phyloP scores from a whole-genome alignment of 352 stramenopile genomes.

The Pythium aquatile region DNA sequence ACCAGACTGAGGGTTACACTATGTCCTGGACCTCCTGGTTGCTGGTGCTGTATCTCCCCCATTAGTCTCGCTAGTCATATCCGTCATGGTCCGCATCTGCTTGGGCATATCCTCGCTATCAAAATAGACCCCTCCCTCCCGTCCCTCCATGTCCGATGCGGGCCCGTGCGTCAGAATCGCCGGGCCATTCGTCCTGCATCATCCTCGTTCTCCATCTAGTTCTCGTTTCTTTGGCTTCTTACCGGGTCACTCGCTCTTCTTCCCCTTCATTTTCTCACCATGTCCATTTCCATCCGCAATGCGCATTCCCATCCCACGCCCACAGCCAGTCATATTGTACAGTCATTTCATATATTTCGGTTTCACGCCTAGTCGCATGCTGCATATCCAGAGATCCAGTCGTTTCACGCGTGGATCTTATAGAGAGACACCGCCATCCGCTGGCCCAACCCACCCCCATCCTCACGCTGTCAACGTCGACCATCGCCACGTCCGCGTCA shows the following conservation, averaged over 20 bases:
- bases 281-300: neutral
- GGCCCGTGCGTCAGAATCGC: neutral
- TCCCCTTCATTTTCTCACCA: neutral
- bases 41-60: neutral
- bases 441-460: neutral
- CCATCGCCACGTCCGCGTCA: slow-evolving; percentile 10
- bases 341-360: neutral
- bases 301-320: neutral
- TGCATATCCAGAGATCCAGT: slow-evolving; percentile 3
- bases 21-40: neutral
- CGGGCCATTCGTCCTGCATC: neutral
- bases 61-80: neutral
- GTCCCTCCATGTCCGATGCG: neutral
- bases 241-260: neutral
- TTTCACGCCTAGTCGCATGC: slow-evolving; percentile 1
- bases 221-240: slow-evolving; percentile 5
- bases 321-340: neutral
- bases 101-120: neutral
- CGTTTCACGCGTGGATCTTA: slow-evolving; percentile 1
- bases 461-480: neutral
- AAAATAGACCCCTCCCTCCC: neutral
- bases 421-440: neutral
- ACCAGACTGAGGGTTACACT: slow-evolving; percentile 1
- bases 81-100: neutral
- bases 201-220: neutral